These are phyloP conservation scores for Yarrowia deformans DNA, from an alignment of 805 yeast genomes.

Conservation along the genomic window DNA sequence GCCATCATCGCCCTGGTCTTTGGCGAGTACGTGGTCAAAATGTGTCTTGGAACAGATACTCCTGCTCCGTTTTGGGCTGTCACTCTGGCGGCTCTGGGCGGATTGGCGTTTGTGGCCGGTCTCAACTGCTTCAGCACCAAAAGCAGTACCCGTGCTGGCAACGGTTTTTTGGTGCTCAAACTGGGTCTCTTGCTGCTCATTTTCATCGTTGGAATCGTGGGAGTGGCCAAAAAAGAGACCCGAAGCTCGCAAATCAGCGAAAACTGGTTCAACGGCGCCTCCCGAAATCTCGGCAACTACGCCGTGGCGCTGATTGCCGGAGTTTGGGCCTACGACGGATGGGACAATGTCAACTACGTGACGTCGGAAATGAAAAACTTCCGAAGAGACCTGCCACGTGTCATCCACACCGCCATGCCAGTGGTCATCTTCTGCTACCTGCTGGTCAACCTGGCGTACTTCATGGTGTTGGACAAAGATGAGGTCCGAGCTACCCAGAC, in stretches of 20 bases:
- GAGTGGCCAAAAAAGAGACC: constrained; percentile 13
- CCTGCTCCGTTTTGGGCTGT: constrained; percentile 46
- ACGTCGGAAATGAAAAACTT: constrained; percentile 54
- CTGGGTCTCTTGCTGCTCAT: constrained; percentile 48
- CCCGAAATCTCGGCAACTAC: constrained; percentile 46
- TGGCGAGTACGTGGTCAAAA: constrained; percentile 52
- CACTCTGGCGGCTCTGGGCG: constrained; percentile 49
- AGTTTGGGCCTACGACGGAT: constrained; percentile 56
- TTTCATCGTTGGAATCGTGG: constrained; percentile 48
- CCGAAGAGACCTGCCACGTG: constrained; percentile 51
- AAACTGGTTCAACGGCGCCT: constrained; percentile 44
- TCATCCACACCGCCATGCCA: constrained; percentile 54
- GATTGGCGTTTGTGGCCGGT: constrained; percentile 45
- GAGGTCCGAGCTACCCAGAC: constrained; percentile 52
- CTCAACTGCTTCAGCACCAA: constrained; percentile 48
- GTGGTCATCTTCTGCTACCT: constrained; percentile 51
- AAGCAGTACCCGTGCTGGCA: constrained; percentile 50
- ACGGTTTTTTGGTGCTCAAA: constrained; percentile 50
- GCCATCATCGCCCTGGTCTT: constrained; percentile 54
- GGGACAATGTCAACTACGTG: constrained; percentile 56
- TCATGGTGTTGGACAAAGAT: constrained; percentile 78
- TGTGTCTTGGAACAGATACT: constrained; percentile 42
- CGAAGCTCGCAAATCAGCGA: constrained; percentile 26
- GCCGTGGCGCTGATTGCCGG: constrained; percentile 54
- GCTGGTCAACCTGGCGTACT: constrained; percentile 52